Evolutionary conservation across 192 early-diverging fungal genomes (phyloP).

Genomic region (Backusella parvicylindrica): DNA sequence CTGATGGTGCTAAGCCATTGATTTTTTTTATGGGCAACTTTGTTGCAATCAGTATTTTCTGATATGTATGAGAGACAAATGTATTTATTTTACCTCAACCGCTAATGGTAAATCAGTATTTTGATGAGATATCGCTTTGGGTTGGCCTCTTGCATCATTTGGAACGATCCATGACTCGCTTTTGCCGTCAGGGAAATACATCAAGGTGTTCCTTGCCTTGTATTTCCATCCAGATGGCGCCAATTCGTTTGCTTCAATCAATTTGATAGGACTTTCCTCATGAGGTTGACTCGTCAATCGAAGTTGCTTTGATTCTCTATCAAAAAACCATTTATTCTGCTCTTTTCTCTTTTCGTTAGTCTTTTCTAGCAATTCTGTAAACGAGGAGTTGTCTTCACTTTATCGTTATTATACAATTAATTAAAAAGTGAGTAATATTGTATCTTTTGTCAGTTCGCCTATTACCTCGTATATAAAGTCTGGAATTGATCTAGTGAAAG

Average conservation of each 20-base stretch:
- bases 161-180: constrained; percentile 40
- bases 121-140: constrained; percentile 59
- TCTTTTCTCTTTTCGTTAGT: constrained; percentile 53
- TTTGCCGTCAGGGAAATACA: constrained; percentile 63
- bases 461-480: constrained; percentile 57
- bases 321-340: constrained; percentile 66
- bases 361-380: constrained; percentile 58
- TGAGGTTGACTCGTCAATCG: constrained; percentile 19
- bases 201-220: constrained; percentile 68
- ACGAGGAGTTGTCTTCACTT: constrained; percentile 82
- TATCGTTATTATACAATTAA: too few species aligned
- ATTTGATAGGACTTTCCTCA: constrained; percentile 20
- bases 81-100: not conserved
- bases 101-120: constrained; percentile 55
- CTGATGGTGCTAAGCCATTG: not conserved
- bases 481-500: constrained; percentile 73
- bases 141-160: constrained; percentile 37
- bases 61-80: too few species aligned
- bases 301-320: constrained; percentile 51
- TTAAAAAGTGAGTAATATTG: too few species aligned
- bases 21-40: not conserved
- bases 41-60: not conserved
- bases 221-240: constrained; percentile 50
- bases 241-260: constrained; percentile 17
- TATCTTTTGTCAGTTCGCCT: too few species aligned